Conservation (phyloP, 2,329 filamentous ascomycete genomes). For the Fusarium nodosum region DNA sequence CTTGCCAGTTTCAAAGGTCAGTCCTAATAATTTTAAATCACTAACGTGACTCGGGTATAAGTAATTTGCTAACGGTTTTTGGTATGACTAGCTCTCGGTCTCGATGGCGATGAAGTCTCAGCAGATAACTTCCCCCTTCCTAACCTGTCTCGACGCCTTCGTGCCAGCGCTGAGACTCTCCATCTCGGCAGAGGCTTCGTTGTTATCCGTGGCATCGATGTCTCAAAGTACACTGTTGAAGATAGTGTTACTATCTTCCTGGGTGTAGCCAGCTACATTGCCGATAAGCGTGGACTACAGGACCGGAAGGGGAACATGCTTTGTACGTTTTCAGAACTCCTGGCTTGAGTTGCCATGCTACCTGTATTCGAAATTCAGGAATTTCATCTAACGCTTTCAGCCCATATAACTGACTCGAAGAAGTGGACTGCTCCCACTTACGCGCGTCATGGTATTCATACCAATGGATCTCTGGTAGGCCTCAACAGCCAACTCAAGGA, state of each 20-base stretch:
- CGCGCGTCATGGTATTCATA: constrained; percentile 65
- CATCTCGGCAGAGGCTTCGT: constrained; percentile 64
- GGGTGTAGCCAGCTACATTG: constrained; percentile 69
- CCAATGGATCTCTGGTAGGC: constrained; percentile 60
- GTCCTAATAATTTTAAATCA: constrained; percentile 1
- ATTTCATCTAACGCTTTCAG: constrained; percentile 50
- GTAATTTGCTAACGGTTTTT: constrained; percentile 29
- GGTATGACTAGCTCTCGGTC: constrained; percentile 28
- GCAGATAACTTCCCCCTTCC: constrained; percentile 59
- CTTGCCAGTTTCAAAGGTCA: constrained; percentile 50
- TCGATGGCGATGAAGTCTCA: constrained; percentile 40
- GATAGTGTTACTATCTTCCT: constrained; percentile 69
- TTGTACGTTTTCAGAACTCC: constrained; percentile 53
- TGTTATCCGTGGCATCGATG: constrained; percentile 67
- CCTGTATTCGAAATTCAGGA: background rate
- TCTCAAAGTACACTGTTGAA: constrained; percentile 62
- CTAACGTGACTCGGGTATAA: background rate
- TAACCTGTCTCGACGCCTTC: constrained; percentile 53
- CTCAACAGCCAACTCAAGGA: background rate
- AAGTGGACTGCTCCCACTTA: constrained; percentile 60
- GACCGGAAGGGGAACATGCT: constrained; percentile 63
- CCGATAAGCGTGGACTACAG: constrained; percentile 65
- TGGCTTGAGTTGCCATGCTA: background rate
- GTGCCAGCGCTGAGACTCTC: constrained; percentile 53
- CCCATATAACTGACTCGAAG: constrained; percentile 63